Base-by-base conservation (phyloP, 257 asterid genomes). In the Catharanthus roseus region DNA sequence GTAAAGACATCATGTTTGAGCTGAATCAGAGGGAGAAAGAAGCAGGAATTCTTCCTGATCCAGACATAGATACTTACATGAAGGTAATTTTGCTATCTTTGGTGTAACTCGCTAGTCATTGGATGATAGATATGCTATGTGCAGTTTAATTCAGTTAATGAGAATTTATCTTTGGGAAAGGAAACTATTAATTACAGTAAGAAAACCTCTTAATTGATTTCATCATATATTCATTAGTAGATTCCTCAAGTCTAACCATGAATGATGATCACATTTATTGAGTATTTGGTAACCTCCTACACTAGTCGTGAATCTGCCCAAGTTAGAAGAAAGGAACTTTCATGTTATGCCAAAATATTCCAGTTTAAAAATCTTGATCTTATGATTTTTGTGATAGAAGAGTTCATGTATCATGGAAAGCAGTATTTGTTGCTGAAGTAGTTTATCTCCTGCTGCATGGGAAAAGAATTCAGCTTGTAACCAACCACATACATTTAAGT, bases 1-100 rank as follows among this genome's bases (percentile, higher is more conserved):
- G 71, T 71, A 26, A 69, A 86, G 95, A 83, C 15, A 74, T 82
- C 66, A 81, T 88, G 88, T 41, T 66, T 47, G 95, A 86, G 83
- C 84, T 88, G 61, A 86, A 83, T 71, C 68, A 79, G 78, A 81
- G 84, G 78, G 92, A 86, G 77, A 87, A 85, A 79, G 86, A 85
- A 64, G 89, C 82, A 63, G 87, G 84, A 58, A 77, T 87, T 54
- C 79, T 82, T 76, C 95, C 95, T 26, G 92, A 88, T 78, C 90
- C 85, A 36, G 88, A 86, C 73, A 78, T 86, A 71, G 93, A 87
- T 74, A 80, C 84, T 75, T 87, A 84, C 78, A 87, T 87, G 93
- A 87, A 87, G 93, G 95, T 88, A 75, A 10, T 23, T 70, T 76
- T 51, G 38, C 58, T 31, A 57, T 39, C 26, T 24, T 28, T 13